Evolutionary conservation across 1,139 yeast species (phyloP), one percentile per base, ranked within the genome.

Genomic region (Suhomyces maxii): DNA sequence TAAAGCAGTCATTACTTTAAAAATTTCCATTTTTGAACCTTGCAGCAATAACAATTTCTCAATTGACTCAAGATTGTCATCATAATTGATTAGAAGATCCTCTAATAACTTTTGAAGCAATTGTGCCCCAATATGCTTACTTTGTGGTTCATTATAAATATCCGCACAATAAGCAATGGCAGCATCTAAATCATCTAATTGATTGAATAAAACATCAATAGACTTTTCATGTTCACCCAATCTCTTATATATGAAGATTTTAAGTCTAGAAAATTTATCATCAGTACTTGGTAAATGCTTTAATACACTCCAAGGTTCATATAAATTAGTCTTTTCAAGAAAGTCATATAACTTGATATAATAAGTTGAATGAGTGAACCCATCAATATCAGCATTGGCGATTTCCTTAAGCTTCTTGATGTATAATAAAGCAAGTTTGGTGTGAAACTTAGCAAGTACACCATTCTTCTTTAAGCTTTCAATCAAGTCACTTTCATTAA

Each of bases 191-290:
- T 86, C 86, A 11, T 78, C 67, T 40, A 89, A 64, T 37, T 83
- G 82, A 47, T 77, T 75, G 46, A 80, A 82, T 39, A 83, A 73
- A 1, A 89, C 79, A 50, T 80, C 80, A 26, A 93, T 69, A 0
- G 91, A 84, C 42, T 81, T 77, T 11, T 76, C 76, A 57, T 89
- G 89, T 47, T 81, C 82, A 1, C 82, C 84, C 39, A 86, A 63
- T 51, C 80, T 74, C 37, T 77, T 76, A 47, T 85, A 73, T 2
- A 91, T 78, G 41, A 80, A 75, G 0, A 89, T 81, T 37, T 82
- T 76, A 41, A 87, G 65, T 30, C 75, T 49, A 6, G 74, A 58
- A 47, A 64, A 71, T 33, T 58, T 60, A 36, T 67, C 70, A 36
- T 70, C 68, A 10, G 64, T 63, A 2, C 69, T 65, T 0, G 79